Percentiles rank a stretch among this genome's conserved stretches.
Conservation (phyloP, 495 filamentous ascomycete genomes). For the Hypoxylon perforatum region DNA sequence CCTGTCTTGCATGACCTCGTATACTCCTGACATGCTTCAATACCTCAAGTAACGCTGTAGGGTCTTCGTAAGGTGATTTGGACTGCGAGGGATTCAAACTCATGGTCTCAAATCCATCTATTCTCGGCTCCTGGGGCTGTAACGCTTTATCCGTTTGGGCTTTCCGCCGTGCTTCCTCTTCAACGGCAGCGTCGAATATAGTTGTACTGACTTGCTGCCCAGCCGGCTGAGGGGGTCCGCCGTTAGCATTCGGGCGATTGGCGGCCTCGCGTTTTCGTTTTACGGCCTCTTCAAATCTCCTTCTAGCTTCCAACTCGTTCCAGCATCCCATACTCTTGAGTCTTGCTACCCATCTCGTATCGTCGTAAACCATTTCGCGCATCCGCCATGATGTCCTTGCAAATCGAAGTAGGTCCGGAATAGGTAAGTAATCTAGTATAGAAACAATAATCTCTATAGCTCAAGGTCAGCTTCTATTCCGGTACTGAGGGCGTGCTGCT, state of each 20-base stretch:
- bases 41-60: slow-evolving; percentile 69
- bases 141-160: slow-evolving; percentile 25
- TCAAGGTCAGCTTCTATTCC: slow-evolving; percentile 22
- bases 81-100: slow-evolving; percentile 48
- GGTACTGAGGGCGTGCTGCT: background rate
- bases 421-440: slow-evolving; percentile 88
- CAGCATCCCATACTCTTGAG: slow-evolving; percentile 89
- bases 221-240: slow-evolving; percentile 27
- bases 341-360: slow-evolving; percentile 90
- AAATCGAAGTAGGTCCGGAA: slow-evolving; percentile 83
- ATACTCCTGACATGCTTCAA: slow-evolving; percentile 79
- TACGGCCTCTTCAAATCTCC: slow-evolving; percentile 78
- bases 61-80: slow-evolving; percentile 59
- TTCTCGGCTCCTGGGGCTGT: slow-evolving; percentile 30
- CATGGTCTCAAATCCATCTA: slow-evolving; percentile 57
- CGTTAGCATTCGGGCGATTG: slow-evolving; percentile 36
- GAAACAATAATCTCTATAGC: slow-evolving; percentile 82
- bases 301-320: slow-evolving; percentile 88
- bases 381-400: slow-evolving; percentile 89
- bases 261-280: slow-evolving; percentile 70
- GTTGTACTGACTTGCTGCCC: slow-evolving; percentile 57
- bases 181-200: slow-evolving; percentile 74
- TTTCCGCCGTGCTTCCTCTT: slow-evolving; percentile 66
- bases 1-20: slow-evolving; percentile 84
- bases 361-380: slow-evolving; percentile 99